Evolutionary conservation across 768 basidiomycete species (phyloP), one percentile per base, ranked within the genome.

Genomic region (Pulveroboletus sp.): DNA sequence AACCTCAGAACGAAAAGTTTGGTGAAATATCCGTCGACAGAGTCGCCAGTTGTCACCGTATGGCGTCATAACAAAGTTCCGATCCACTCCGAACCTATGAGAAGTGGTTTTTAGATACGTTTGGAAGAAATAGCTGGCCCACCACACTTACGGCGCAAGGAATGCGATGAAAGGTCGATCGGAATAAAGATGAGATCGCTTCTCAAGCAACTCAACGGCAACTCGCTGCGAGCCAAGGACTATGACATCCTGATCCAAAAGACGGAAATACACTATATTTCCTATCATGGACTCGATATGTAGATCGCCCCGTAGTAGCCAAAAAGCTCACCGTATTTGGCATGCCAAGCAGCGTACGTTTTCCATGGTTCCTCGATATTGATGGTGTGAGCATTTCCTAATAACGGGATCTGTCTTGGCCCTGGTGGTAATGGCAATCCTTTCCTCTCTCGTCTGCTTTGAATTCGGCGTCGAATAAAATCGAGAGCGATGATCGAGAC

Each of bases 181-280:
- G 9, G 77, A 77, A 53, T 78, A 78, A 19, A 75, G 69, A 9
- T 59, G 55, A 14, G 75, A 73, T 6, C 75, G 71, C 36, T 67
- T 64, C 40, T 77, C 75, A 35, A 81, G 64, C 9, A 80, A 65
- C 45, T 77, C 77, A 17, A 64, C 53, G 0, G 69, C 74, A 16
- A 63, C 69, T 49, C 59, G 29, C n/a, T n/a, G n/a, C n/a, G n/a
- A n/a, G n/a, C n/a, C n/a, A n/a, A n/a, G n/a, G n/a, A n/a, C n/a
- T n/a, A 80, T 60, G 24, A 72, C 66, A 12, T 61, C 64, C 19
- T 70, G 67, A 49, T 75, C 77, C 56, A 75, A 74, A 20, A 75
- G 62, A 16, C 69, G 67, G 49, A 76, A 72, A 16, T 75, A 75
- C 29, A 81, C 69, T 12, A 81, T 52, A 1, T 72, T 59, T 1